Percentiles rank a stretch among this genome's conserved stretches.
These are phyloP conservation scores for Auricularia sp. DNA, from an alignment of 768 basidiomycete species.

Conservation along the genomic window DNA sequence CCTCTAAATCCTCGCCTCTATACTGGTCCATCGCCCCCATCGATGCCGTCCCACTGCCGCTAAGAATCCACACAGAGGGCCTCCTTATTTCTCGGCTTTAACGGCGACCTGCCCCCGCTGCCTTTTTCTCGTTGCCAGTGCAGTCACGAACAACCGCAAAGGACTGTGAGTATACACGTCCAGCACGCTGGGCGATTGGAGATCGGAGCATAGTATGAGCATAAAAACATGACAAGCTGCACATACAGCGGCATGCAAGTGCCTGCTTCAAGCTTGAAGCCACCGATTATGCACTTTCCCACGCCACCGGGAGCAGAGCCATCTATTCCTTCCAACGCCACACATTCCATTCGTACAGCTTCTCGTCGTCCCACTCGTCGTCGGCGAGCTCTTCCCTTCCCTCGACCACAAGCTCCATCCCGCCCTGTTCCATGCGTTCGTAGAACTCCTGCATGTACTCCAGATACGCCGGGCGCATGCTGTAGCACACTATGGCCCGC, in stretches of 20 bases:
- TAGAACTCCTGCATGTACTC: not conserved
- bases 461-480: not conserved
- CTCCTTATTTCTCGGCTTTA: not conserved
- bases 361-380: not conserved
- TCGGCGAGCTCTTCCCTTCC: not conserved
- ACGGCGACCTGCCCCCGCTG: not conserved
- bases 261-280: not conserved
- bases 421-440: not conserved
- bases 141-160: too few species aligned
- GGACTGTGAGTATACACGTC: too few species aligned
- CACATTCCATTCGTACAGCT: constrained; percentile 1
- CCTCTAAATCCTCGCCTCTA: not conserved
- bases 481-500: not conserved
- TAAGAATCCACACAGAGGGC: too few species aligned
- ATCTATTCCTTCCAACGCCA: not conserved
- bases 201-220: too few species aligned
- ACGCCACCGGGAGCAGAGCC: not conserved
- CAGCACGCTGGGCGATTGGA: too few species aligned
- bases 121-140: not conserved
- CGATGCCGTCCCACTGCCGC: not conserved
- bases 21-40: not conserved
- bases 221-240: not conserved
- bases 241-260: not conserved
- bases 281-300: not conserved
- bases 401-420: not conserved